Evolutionary conservation across 2,329 filamentous ascomycete genomes (phyloP), one percentile per base, ranked within the genome.

Genomic region (Pseudopyrenochaeta lycopersici): DNA sequence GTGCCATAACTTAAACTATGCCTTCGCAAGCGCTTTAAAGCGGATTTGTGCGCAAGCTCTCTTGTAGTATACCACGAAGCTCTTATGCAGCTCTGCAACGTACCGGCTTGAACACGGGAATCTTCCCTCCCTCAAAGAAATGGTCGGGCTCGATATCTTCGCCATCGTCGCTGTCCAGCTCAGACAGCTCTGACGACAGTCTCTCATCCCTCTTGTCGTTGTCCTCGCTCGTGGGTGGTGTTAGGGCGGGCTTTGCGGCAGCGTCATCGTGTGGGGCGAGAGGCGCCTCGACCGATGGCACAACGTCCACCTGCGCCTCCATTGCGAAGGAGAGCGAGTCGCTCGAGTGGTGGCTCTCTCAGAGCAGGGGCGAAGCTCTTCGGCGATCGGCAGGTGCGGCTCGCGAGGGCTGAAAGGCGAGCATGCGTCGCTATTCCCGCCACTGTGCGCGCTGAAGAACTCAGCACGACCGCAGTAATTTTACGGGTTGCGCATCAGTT

Each of bases 31-130:
- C 39, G 14, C 33, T 14, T 15, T 12, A 51, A 15, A 21, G 20
- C 20, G 11, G 2, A 14, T 7, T 20, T 5, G 6, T 4, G 10
- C 18, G 18, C 36, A 39, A n/a, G 20, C 36, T 21, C 10, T 7
- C 36, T 11, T 11, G 36, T 39, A 7, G 12, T 3, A 5, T 6
- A 7, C 17, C 17, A n/a, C 7, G 10, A n/a, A 23, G 18, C 7
- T 14, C 10, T 39, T 14, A 18, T 43, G 40, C 32, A 47, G 23
- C 21, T 39, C 21, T 44, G 61, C 56, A 46, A 85, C 85, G 73
- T 80, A 88, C 85, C 61, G 95, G 95, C 77, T 89, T 94, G 79
- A 99, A 99, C 56, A 99, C 90, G 7, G 95, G 94, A 31, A 99
- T 90, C 58, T 88, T 90, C 58, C 92, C 86, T 52, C 83, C 85